Conservation (phyloP, 2,329 filamentous ascomycete species). For the Colletotrichum salicis region DNA sequence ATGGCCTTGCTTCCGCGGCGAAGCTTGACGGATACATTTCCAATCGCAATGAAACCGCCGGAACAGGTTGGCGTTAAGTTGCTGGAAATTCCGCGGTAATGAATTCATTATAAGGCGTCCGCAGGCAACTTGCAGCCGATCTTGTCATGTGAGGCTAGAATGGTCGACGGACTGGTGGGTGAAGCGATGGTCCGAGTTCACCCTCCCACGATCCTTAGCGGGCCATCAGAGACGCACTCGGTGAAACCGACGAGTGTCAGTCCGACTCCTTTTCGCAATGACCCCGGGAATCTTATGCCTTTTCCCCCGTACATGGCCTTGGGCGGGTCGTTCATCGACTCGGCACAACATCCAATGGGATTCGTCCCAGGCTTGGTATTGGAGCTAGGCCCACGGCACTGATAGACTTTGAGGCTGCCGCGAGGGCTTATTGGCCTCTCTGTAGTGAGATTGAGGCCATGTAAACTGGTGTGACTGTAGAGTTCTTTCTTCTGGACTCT, state of each 20-base stretch:
- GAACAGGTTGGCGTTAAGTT: background rate
- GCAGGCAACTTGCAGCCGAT: background rate
- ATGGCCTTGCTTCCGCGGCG: background rate
- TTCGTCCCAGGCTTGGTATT: background rate
- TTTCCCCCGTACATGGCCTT: background rate
- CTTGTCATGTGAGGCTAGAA: background rate
- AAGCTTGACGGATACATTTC: conserved; percentile 2
- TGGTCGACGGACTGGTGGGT: background rate
- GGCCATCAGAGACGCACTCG: background rate
- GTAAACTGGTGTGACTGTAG: background rate
- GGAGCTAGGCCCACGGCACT: background rate
- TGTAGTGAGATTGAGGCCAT: background rate
- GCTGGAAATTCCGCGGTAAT: background rate
- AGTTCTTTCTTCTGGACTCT: background rate
- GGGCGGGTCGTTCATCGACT: background rate
- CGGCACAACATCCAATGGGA: conserved; percentile 7
- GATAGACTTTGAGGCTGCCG: background rate
- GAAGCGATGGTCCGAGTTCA: background rate
- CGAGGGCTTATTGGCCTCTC: background rate
- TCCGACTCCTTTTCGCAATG: background rate
- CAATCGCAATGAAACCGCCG: background rate
- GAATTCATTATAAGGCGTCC: background rate
- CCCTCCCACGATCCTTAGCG: background rate
- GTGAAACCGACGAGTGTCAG: background rate
- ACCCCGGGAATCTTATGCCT: background rate